phyloP scores from a whole-genome alignment of 2,329 filamentous ascomycete species.

The Didymella sp. region DNA sequence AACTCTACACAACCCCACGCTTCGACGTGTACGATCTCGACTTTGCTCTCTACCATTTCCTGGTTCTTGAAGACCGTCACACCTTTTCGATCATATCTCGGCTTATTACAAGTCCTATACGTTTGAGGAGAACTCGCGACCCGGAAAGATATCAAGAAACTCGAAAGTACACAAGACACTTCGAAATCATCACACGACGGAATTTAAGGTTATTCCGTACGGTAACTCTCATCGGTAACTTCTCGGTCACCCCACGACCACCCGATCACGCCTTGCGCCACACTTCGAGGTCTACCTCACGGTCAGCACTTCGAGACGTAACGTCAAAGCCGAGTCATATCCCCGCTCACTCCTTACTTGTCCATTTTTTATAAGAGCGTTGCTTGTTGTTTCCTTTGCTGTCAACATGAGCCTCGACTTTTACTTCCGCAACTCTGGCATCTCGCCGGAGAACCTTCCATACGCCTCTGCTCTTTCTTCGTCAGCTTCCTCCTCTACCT shows the following conservation, averaged over 20 bases:
- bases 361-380: conserved; percentile 29
- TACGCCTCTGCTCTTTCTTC: conserved; percentile 76
- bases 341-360: conserved; percentile 45
- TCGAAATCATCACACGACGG: conserved; percentile 47
- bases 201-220: conserved; percentile 44
- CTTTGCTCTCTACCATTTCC: conserved; percentile 26
- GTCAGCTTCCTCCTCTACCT: conserved; percentile 76
- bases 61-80: conserved; percentile 20
- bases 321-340: conserved; percentile 38
- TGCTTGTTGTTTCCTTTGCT: conserved; percentile 30
- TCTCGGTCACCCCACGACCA: conserved; percentile 52
- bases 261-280: conserved; percentile 43
- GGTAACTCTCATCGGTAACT: conserved; percentile 51
- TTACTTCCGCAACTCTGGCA: conserved; percentile 42
- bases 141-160: conserved; percentile 30
- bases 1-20: conserved; percentile 38
- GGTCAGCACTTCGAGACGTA: conserved; percentile 48
- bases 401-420: conserved; percentile 51
- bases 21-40: conserved; percentile 29
- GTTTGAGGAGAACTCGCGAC: conserved; percentile 26
- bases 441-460: conserved; percentile 55
- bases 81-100: conserved; percentile 23
- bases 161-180: conserved; percentile 29
- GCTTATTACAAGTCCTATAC: conserved; percentile 22
- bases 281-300: conserved; percentile 45